These are phyloP conservation scores for Fusarium chuoi DNA, from an alignment of 2,329 filamentous ascomycete species.

Conservation along the genomic window DNA sequence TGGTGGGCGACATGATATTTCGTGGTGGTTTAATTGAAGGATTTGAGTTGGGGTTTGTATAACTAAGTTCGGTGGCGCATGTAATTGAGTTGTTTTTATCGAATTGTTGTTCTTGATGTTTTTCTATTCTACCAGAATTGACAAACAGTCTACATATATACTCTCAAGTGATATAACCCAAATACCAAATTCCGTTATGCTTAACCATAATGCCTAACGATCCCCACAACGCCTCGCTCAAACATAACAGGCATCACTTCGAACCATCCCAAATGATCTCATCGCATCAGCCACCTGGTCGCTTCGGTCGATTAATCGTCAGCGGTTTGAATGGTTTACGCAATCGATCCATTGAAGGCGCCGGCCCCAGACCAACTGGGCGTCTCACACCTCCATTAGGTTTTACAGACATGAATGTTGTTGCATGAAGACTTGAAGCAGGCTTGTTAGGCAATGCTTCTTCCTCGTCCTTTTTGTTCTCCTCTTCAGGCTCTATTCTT, in stretches of 20 bases:
- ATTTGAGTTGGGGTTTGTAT: background rate
- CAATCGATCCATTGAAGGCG: slow-evolving; percentile 61
- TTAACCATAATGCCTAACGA: slow-evolving; percentile 35
- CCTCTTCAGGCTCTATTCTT: slow-evolving; percentile 33
- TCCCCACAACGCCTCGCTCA: slow-evolving; percentile 12
- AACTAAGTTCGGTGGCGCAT: background rate
- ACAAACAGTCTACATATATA: slow-evolving; percentile 23
- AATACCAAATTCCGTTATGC: slow-evolving; percentile 32
- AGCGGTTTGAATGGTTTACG: slow-evolving; percentile 67
- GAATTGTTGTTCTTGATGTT: background rate
- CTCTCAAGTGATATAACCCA: background rate
- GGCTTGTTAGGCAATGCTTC: slow-evolving; percentile 47
- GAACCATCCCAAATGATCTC: slow-evolving; percentile 3
- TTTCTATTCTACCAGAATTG: background rate
- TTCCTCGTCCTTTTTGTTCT: slow-evolving; percentile 40
- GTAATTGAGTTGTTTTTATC: background rate
- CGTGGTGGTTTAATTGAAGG: background rate
- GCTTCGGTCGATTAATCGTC: slow-evolving; percentile 59
- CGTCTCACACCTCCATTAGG: slow-evolving; percentile 55
- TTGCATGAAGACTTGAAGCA: slow-evolving; percentile 61
- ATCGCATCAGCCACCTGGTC: slow-evolving; percentile 34
- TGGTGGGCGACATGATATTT: slow-evolving; percentile 33
- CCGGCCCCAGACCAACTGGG: slow-evolving; percentile 57
- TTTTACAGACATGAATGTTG: slow-evolving; percentile 58
- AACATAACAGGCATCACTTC: slow-evolving; percentile 7